These are phyloP conservation scores for Epichloe scottii DNA, from an alignment of 2,329 filamentous ascomycete species.

Conservation along the genomic window DNA sequence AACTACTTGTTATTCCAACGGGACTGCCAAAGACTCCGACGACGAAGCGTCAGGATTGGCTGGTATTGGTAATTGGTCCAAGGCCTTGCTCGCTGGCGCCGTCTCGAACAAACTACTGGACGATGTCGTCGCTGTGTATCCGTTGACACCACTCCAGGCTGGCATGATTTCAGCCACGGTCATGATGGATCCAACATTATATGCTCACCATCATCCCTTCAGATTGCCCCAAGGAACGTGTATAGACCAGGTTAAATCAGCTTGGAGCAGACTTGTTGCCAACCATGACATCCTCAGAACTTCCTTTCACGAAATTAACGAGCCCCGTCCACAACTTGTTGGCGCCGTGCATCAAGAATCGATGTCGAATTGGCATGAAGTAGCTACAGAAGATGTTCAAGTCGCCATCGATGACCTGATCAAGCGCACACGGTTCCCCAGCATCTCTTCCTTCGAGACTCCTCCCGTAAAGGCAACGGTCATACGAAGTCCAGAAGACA, in stretches of 20 bases:
- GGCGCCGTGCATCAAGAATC: slow-evolving; percentile 2
- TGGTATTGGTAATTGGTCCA: background rate
- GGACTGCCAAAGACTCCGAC: too few species aligned
- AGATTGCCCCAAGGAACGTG: slow-evolving; percentile 4
- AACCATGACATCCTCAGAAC: slow-evolving; percentile 14
- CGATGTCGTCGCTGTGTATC: slow-evolving; percentile 15
- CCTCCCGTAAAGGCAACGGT: background rate
- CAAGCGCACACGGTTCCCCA: background rate
- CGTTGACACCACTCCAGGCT: slow-evolving; percentile 13
- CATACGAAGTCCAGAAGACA: background rate
- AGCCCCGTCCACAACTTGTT: background rate
- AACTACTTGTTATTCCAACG: too few species aligned
- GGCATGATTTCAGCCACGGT: slow-evolving; percentile 11
- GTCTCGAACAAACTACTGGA: slow-evolving; percentile 1
- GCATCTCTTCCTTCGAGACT: background rate
- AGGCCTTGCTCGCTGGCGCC: background rate
- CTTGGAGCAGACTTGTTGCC: slow-evolving; percentile 9
- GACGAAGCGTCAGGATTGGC: background rate
- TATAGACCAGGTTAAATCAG: slow-evolving; percentile 5
- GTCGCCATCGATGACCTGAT: background rate
- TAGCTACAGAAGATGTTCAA: background rate
- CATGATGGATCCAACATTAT: slow-evolving; percentile 10
- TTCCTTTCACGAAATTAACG: slow-evolving; percentile 13
- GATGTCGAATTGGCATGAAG: background rate
- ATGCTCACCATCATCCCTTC: slow-evolving; percentile 8